Base-by-base conservation (phyloP, 306 rosid species). In the Trifolium dubium region DNA sequence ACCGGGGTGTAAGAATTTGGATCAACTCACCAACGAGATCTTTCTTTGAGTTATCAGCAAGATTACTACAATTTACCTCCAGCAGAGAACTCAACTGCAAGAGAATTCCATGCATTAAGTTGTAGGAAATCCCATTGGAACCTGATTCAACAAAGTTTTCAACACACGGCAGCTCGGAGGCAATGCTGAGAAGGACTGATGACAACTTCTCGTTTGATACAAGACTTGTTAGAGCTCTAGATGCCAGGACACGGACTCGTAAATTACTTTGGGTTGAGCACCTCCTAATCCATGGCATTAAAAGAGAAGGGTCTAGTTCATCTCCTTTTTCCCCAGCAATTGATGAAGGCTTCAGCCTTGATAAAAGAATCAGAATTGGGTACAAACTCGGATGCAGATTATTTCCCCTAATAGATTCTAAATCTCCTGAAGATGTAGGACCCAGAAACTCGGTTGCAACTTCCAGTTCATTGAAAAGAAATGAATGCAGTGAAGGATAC, bases 371-470 rank as follows among this genome's bases (percentile, higher is more conserved):
- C 61, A 94, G 85, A 67, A 91, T 80, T n/a, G 98, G 98, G 81
- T 84, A 94, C 90, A 94, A 78, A 80, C 98, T 94, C 59, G 98
- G 97, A 84, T 94, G 98, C 85, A 94, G 89, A 82, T 83, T 85
- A 73, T 83, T 90, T 82, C 90, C 92, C 68, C 78, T 72, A 83
- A 77, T 81, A 73, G 81, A 83, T 79, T 81, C 87, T 56, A 85
- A 81, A 72, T 73, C 64, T 78, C 81, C 88, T 67, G 89, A 85
- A 46, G 84, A 77, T 55, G 82, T 80, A 61, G 82, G 86, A 60
- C 80, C 88, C 76, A 94, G 90, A 78, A 79, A 77, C 74, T 84
- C 87, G 0, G 95, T 88, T 28, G 97, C 99, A 79, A 85, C 90
- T 79, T 92, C 86, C 72, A 94, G 80, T 83, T 94, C 99, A 67